These are phyloP conservation scores for Fistulifera solaris DNA, from an alignment of 108 stramenopile species.

Conservation along the genomic window DNA sequence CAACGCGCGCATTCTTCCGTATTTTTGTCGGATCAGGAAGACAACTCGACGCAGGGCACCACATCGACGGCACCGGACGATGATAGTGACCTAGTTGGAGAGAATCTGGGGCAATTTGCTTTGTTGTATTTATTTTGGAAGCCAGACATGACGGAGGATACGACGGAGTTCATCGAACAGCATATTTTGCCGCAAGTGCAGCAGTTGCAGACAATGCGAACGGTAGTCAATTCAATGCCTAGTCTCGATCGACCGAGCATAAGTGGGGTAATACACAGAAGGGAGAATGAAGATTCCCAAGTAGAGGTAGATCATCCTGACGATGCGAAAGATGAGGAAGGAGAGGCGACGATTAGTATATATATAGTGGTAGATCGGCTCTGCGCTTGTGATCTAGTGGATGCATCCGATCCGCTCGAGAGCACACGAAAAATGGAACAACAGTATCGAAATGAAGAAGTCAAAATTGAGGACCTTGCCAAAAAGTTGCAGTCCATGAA, in stretches of 20 bases:
- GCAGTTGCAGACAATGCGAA: conserved; percentile 1
- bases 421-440: not conserved
- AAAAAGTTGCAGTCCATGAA: conserved; percentile 24
- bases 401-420: conserved; percentile 13
- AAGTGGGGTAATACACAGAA: too few relatives aligned
- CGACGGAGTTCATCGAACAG: conserved; percentile 3
- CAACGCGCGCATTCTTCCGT: conserved; percentile 25
- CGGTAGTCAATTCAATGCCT: conserved; percentile 20
- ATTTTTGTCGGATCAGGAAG: conserved; percentile 28
- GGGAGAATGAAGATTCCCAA: too few relatives aligned
- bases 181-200: conserved; percentile 7
- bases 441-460: conserved; percentile 2
- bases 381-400: conserved; percentile 4
- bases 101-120: conserved; percentile 20
- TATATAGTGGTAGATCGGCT: conserved; percentile 32
- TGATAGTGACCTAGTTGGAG: not conserved
- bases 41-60: not conserved
- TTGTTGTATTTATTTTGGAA: conserved; percentile 56
- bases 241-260: conserved; percentile 4
- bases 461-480: conserved; percentile 12
- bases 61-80: conserved; percentile 1
- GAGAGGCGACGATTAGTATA: not conserved
- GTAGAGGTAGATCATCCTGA: not conserved
- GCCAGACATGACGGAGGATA: conserved; percentile 10
- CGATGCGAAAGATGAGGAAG: not conserved